A percentile compares a stretch with the other conserved stretches of the same genome.
Evolutionary conservation across 2,329 filamentous ascomycete species (phyloP).

Genomic region (Thyridium curvatum): DNA sequence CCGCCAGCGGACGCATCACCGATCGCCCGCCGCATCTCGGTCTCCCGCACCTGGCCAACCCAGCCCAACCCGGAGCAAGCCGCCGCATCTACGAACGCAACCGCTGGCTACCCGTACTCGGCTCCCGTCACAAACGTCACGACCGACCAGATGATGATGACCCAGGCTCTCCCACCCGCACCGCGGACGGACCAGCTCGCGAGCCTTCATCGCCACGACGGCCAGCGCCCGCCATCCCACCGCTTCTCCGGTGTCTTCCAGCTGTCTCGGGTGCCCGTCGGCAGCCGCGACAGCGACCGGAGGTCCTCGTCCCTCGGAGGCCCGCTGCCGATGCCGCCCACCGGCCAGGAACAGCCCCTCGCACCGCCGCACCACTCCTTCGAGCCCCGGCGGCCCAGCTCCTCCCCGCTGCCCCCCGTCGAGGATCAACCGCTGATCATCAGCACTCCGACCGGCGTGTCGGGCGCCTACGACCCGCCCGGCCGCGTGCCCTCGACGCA

Average conservation of each 20-base stretch:
- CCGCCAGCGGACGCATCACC: background rate
- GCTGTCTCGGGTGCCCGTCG: constrained; percentile 32
- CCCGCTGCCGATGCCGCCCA: too few relatives aligned
- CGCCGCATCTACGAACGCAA: constrained; percentile 9
- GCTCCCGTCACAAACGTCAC: constrained; percentile 24
- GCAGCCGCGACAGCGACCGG: constrained; percentile 19
- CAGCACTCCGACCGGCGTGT: constrained; percentile 50
- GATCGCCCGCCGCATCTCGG: background rate
- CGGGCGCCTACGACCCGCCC: constrained; percentile 45
- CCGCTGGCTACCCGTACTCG: constrained; percentile 31
- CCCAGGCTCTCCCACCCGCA: constrained; percentile 28
- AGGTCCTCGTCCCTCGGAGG: constrained; percentile 1
- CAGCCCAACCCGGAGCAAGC: constrained; percentile 15
- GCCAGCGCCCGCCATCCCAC: constrained; percentile 26
- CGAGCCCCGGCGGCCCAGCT: background rate
- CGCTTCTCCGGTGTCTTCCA: constrained; percentile 37
- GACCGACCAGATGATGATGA: constrained; percentile 20
- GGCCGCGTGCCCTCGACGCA: constrained; percentile 21
- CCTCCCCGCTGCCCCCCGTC: constrained; percentile 11
- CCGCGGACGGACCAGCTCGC: constrained; percentile 32
- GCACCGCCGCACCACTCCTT: too few relatives aligned
- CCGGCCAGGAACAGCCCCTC: too few relatives aligned
- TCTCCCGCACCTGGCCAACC: constrained; percentile 41
- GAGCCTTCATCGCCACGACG: constrained; percentile 28
- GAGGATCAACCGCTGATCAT: constrained; percentile 53